Conservation (phyloP, 73 alveolate species). For the Paramecium biaurelia region DNA sequence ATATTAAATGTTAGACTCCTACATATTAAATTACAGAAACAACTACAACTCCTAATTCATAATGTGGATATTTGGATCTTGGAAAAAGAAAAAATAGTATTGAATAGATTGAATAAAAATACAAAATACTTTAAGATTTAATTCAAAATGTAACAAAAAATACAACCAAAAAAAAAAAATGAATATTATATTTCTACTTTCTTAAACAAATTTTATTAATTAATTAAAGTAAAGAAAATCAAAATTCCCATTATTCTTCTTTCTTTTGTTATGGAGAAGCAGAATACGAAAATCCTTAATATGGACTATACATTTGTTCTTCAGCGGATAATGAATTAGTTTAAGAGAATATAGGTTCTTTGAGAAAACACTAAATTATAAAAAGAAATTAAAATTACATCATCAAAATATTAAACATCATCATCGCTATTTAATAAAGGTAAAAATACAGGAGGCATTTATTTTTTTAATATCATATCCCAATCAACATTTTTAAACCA, state of each 20-base stretch:
- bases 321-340: neutral
- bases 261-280: neutral
- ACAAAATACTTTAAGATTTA: neutral
- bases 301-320: neutral
- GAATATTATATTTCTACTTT: neutral
- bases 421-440: constrained; percentile 3
- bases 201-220: neutral
- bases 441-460: neutral
- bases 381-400: neutral
- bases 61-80: neutral
- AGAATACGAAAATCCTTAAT: constrained; percentile 9
- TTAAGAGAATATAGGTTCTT: neutral
- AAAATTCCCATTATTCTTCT: constrained; percentile 8
- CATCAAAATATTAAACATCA: constrained; percentile 38
- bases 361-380: neutral
- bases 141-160: neutral
- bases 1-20: neutral
- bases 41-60: neutral
- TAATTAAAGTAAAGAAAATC: constrained; percentile 1
- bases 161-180: neutral
- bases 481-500: constrained; percentile 22
- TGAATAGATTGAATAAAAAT: neutral
- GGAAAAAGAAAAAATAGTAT: neutral
- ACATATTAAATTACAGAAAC: neutral
- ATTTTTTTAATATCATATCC: neutral